Conservation (phyloP, 371 early-diverging fungal genomes). For the Mucor plumbeus region DNA sequence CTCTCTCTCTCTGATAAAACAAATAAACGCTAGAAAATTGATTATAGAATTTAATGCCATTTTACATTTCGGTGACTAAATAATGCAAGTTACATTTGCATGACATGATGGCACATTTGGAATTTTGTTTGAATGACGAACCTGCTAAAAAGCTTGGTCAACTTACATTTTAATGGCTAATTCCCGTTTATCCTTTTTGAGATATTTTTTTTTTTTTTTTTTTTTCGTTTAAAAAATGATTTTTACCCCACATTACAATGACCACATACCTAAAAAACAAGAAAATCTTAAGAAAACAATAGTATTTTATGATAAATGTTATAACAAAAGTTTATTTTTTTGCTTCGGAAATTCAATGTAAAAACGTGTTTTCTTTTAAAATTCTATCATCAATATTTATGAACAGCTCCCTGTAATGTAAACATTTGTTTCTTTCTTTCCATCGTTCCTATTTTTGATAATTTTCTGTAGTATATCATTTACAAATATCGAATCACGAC, state of each 20-base stretch:
- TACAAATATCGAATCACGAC: not conserved
- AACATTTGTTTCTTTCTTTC: not conserved
- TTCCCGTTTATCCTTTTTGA: constrained; percentile 4
- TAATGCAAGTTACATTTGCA: not conserved
- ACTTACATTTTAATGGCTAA: not conserved
- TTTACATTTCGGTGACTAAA: not conserved
- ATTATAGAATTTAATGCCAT: too few relatives aligned
- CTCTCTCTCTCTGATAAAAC: not conserved
- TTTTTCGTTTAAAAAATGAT: not conserved
- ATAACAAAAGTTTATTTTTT: not conserved
- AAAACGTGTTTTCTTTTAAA: not conserved
- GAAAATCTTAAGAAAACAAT: not conserved
- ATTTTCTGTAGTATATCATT: not conserved
- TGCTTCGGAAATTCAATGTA: constrained; percentile 14
- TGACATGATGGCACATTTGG: not conserved
- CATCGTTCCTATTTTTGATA: constrained; percentile 1
- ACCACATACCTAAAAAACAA: not conserved
- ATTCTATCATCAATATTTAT: not conserved
- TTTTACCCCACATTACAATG: not conserved
- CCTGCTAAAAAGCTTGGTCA: not conserved
- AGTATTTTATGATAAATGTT: not conserved
- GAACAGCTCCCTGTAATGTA: not conserved
- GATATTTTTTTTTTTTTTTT: not conserved
- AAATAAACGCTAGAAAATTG: not conserved
- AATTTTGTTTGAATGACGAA: not conserved